phyloP scores from a whole-genome alignment of 352 stramenopile genomes.

The Detonula confervacea region DNA sequence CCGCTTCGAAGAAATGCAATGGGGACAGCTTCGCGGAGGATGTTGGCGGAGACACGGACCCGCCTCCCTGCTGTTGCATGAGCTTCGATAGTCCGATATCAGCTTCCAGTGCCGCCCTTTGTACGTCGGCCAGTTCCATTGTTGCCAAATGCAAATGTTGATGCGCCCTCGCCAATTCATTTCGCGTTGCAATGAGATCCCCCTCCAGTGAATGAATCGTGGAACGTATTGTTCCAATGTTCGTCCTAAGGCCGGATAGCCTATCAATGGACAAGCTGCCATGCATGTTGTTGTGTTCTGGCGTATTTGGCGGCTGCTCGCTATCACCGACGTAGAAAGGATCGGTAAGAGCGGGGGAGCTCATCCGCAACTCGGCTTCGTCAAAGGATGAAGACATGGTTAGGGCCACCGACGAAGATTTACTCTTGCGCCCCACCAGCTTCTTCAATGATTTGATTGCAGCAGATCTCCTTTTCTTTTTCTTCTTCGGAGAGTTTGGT shows the following conservation, averaged over 20 bases:
- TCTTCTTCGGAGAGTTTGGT: neutral
- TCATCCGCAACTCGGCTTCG: too few species aligned
- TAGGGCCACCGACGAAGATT: too few species aligned
- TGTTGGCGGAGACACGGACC: neutral
- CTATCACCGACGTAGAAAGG: constrained; percentile 7
- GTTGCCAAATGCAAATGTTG: constrained; percentile 41
- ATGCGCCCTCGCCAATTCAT: constrained; percentile 32
- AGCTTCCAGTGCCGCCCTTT: constrained; percentile 27
- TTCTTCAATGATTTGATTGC: too few species aligned
- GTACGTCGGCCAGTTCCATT: constrained; percentile 39
- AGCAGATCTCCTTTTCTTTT: neutral
- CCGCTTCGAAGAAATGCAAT: constrained; percentile 10
- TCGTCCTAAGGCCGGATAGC: too few species aligned
- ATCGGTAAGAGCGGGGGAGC: constrained; percentile 4
- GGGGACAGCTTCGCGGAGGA: neutral
- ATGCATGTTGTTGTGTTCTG: constrained; percentile 6
- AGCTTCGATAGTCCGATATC: constrained; percentile 37
- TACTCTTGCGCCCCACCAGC: too few species aligned
- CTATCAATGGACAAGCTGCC: constrained; percentile 11
- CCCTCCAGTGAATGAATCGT: constrained; percentile 45
- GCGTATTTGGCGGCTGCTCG: constrained; percentile 1
- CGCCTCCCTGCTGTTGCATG: constrained; percentile 5
- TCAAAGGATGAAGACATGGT: constrained; percentile 22
- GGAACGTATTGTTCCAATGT: constrained; percentile 40
- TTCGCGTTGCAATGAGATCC: constrained; percentile 39